phyloP scores from a whole-genome alignment of 345 rosid genomes.

The Noccaea caerulescens region DNA sequence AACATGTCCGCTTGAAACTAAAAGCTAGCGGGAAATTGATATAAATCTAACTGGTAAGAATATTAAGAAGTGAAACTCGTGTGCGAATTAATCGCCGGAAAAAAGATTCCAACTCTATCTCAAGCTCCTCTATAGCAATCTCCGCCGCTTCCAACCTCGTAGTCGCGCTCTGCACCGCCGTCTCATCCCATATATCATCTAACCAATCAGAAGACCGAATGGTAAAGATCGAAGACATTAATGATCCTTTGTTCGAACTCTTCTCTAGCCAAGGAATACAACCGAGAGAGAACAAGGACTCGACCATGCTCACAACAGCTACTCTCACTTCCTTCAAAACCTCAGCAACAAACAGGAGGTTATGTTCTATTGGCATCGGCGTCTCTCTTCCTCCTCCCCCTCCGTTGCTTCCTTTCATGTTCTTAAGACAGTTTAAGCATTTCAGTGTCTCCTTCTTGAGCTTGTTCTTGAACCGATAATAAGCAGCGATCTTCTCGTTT shows the following conservation, averaged over 20 bases:
- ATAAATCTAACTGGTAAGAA: conserved; percentile 54
- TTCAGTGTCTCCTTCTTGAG: conserved; percentile 73
- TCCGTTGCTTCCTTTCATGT: conserved; percentile 45
- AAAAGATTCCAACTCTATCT: conserved; percentile 67
- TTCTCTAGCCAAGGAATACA: conserved; percentile 74
- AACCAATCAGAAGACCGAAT: conserved; percentile 42
- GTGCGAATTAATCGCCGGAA: conserved; percentile 76
- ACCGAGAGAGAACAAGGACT: conserved; percentile 63
- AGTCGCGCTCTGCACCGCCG: conserved; percentile 59
- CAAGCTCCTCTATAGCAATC: conserved; percentile 70
- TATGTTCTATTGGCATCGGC: conserved; percentile 26
- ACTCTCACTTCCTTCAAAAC: conserved; percentile 68
- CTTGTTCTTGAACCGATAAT: conserved; percentile 58
- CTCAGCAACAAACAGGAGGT: conserved; percentile 53
- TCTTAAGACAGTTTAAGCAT: conserved; percentile 58
- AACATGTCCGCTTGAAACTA: conserved; percentile 2
- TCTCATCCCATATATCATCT: conserved; percentile 54
- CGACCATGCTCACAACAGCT: conserved; percentile 54
- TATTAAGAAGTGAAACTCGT: conserved; percentile 78
- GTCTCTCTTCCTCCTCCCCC: conserved; percentile 18
- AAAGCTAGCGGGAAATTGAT: background rate
- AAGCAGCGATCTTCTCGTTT: conserved; percentile 52
- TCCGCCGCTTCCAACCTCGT: conserved; percentile 77
- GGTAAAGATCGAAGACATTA: conserved; percentile 46
- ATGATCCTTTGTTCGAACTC: conserved; percentile 49